Evolutionary conservation across 805 yeast genomes (phyloP), one percentile per base, ranked within the genome.

Genomic region (Tetrapisispora taiwanensis): DNA sequence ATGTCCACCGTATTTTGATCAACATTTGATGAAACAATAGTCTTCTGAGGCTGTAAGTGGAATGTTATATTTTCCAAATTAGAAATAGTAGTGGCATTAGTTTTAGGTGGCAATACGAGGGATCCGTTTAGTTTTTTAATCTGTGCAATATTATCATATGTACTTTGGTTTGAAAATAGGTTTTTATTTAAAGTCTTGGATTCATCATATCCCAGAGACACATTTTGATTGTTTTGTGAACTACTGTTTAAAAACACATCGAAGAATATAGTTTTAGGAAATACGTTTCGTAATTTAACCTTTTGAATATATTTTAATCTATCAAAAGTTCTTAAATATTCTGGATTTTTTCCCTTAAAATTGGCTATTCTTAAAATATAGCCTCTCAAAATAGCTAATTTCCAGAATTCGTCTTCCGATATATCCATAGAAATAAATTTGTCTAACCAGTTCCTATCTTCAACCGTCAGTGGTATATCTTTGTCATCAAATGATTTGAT

Each of bases 371-470:
- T 75, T 47, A 65, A 71, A 8, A 89, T 73, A 52, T 86, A 84
- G 26, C 80, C 80, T 45, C 89, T 70, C 45, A 87, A 61, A 3
- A 76, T 76, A 14, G 80, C 79, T 12, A 90, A 64, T 59, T 89
- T 90, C 97, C 97, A 90, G 22, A 85, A 53, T 37, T 87, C 94
- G 7, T 68, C 70, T 9, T 79, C 86, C 7, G 69, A 70, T 42
- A 90, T 63, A 0, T 97, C 97, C n/a, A 85, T 70, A 2, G 81
- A 70, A 39, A 76, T 73, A 36, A 90, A 66, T 49, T 81, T 78
- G 31, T 75, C 75, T n/a, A 87, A 67, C 88, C 95, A 83, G 28
- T 71, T 71, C 45, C 73, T 70, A 59, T 85, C 95, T 46, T 77
- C 83, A 3, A 73, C 71, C 0, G 86, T 79, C 22, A 83, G 48